Percentiles rank a stretch among this genome's conserved stretches.
Evolutionary conservation across 805 yeast genomes (phyloP).

Genomic region (Lipomyces sp.): DNA sequence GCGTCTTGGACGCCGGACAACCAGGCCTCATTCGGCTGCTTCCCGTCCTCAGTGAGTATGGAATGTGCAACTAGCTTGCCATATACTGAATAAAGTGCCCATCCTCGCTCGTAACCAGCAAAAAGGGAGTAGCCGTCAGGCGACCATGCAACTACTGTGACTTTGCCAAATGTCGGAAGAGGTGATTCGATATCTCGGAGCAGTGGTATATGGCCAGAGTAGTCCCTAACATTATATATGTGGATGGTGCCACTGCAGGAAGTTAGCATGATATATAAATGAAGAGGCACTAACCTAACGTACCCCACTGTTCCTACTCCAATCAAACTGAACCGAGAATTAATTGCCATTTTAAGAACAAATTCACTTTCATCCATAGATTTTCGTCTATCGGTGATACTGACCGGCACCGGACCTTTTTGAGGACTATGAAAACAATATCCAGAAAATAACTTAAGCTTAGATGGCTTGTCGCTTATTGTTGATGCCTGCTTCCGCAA

Average conservation of each 20-base stretch:
- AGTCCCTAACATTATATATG: slow-evolving; percentile 49
- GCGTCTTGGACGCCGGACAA: slow-evolving; percentile 40
- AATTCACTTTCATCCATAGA: slow-evolving; percentile 17
- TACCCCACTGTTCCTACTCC: slow-evolving; percentile 48
- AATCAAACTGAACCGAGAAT: slow-evolving; percentile 50
- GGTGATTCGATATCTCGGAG: slow-evolving; percentile 45
- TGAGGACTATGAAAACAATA: slow-evolving; percentile 18
- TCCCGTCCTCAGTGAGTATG: slow-evolving; percentile 40
- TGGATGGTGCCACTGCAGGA: slow-evolving; percentile 44
- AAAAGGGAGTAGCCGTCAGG: slow-evolving; percentile 47
- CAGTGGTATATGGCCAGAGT: slow-evolving; percentile 43
- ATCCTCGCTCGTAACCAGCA: slow-evolving; percentile 50
- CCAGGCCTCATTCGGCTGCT: slow-evolving; percentile 26
- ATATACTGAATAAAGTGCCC: slow-evolving; percentile 55
- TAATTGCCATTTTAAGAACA: slow-evolving; percentile 46
- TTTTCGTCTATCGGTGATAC: slow-evolving; percentile 6
- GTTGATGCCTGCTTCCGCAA: slow-evolving; percentile 14
- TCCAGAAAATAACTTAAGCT: slow-evolving; percentile 25
- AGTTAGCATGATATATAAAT: neutral
- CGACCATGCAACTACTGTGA: slow-evolving; percentile 46
- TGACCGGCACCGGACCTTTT: slow-evolving; percentile 15
- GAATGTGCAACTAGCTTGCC: slow-evolving; percentile 55
- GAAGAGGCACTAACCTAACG: neutral
- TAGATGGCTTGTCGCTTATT: slow-evolving; percentile 18
- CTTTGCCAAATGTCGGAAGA: slow-evolving; percentile 38